phyloP scores from a whole-genome alignment of 2,329 filamentous ascomycete genomes.

The Calonectria multiphialidica region DNA sequence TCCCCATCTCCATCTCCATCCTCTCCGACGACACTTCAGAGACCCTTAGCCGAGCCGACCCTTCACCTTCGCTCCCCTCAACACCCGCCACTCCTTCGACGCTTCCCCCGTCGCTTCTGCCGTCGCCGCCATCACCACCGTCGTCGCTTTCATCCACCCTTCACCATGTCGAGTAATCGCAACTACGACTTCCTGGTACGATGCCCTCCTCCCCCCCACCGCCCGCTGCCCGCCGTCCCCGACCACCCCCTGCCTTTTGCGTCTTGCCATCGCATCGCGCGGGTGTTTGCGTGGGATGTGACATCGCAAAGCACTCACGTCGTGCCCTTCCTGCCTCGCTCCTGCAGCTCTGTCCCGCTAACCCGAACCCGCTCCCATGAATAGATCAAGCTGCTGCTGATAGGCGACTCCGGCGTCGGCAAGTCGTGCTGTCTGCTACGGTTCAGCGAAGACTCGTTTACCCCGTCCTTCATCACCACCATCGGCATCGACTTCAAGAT shows the following conservation, averaged over 20 bases:
- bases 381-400: conserved; percentile 96
- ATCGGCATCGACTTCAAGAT: conserved; percentile 99
- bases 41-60: background rate
- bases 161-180: conserved; percentile 91
- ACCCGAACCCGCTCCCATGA: conserved; percentile 26
- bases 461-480: conserved; percentile 97
- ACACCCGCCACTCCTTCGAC: conserved; percentile 27
- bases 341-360: conserved; percentile 12
- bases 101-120: conserved; percentile 28
- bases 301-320: background rate
- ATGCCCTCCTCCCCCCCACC: conserved; percentile 36
- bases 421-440: conserved; percentile 97
- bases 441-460: conserved; percentile 98
- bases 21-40: conserved; percentile 14
- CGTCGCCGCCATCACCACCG: conserved; percentile 23
- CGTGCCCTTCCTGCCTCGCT: background rate
- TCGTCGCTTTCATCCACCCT: conserved; percentile 27
- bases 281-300: background rate
- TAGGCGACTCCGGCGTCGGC: conserved; percentile 95
- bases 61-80: conserved; percentile 13
- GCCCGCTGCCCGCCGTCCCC: conserved; percentile 26
- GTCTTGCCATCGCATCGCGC: conserved; percentile 12
- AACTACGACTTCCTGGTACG: conserved; percentile 99
- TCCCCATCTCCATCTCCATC: conserved; percentile 18
- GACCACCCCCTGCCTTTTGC: conserved; percentile 21